Base-by-base conservation (phyloP, 2,329 filamentous ascomycete species). In the Diaporthe capsici region DNA sequence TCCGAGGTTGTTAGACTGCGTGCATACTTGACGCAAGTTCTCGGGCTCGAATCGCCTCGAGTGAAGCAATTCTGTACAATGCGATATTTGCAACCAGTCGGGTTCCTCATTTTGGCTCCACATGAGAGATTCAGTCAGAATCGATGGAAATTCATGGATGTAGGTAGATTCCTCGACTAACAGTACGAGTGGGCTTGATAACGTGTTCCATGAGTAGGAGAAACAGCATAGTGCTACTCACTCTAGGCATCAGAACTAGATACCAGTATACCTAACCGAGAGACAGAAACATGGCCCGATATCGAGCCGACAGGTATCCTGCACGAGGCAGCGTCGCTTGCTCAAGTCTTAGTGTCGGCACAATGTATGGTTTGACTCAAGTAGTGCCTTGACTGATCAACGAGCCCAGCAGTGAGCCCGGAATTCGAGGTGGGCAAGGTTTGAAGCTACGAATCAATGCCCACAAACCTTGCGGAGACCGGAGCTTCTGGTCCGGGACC, bases 401-500 rank as follows among this genome's bases (percentile, higher is more conserved):
- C 31, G 65, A 39, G n/a, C 12, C 13, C 31, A 22, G 31, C 47
- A 68, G 31, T 5, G 28, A 49, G 13, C 22, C 34, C 31, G 34
- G 47, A 28, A 28, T 49, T 20, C 31, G 65, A 68, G 25, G 34
- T 42, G 65, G 31, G 49, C 49, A 70, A 70, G 34, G 49, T 55
- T 70, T 55, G 65, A 70, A 68, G 47, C 65, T 53, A 53, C 47
- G 47, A 34, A 9, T 15, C 65, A 55, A 20, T 70, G 15, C 49
- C 49, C 15, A 25, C 65, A 70, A 70, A 28, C 61, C 15, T 22
- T 22, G 60, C 25, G 17, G n/a, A n/a, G 39, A 9, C 49, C 65
- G 65, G 65, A 70, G 65, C 49, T 20, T 55, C 2, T 42, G 34
- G n/a, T 70, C 65, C 65, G 65, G 34, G 22, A 47, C 65, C 65